These are phyloP conservation scores for Beauveria asiatica DNA, from an alignment of 2,329 filamentous ascomycete species.

Conservation along the genomic window DNA sequence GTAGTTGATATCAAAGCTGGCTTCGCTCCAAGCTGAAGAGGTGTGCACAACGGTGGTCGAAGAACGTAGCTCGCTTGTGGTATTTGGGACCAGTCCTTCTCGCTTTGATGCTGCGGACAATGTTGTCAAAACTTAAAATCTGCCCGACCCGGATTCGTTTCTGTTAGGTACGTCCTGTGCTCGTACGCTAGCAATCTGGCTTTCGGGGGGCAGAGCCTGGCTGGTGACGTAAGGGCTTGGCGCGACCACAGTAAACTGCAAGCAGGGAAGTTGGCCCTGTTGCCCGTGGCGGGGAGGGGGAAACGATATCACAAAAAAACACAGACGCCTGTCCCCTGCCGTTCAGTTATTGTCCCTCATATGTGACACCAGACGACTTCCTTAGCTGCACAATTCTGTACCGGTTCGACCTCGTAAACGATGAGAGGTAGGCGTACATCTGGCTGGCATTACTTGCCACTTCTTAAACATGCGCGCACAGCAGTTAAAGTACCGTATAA, in stretches of 20 bases:
- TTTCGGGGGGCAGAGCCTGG: background rate
- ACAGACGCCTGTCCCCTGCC: no score
- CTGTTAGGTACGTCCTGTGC: constrained; percentile 11
- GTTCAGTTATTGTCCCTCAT: no score
- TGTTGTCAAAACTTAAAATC: constrained; percentile 10
- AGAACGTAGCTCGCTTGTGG: background rate
- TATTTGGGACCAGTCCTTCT: background rate
- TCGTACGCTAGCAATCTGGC: constrained; percentile 7
- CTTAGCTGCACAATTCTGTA: no score
- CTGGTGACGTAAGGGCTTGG: constrained; percentile 13
- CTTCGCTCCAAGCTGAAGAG: background rate
- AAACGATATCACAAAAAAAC: no score
- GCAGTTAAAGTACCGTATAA: background rate
- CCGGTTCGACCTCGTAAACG: background rate
- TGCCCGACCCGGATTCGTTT: constrained; percentile 11
- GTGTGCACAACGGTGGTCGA: background rate
- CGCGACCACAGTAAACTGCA: background rate
- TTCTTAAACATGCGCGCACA: no score
- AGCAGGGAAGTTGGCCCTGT: background rate
- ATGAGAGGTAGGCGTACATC: background rate
- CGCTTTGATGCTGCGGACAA: background rate
- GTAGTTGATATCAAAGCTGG: constrained; percentile 14
- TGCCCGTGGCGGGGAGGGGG: background rate
- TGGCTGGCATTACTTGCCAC: background rate
- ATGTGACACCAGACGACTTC: background rate